A percentile compares a stretch with the other conserved stretches of the same genome.
phyloP scores from a whole-genome alignment of 164 flowering plant species.

The Liriodendron chinense region DNA sequence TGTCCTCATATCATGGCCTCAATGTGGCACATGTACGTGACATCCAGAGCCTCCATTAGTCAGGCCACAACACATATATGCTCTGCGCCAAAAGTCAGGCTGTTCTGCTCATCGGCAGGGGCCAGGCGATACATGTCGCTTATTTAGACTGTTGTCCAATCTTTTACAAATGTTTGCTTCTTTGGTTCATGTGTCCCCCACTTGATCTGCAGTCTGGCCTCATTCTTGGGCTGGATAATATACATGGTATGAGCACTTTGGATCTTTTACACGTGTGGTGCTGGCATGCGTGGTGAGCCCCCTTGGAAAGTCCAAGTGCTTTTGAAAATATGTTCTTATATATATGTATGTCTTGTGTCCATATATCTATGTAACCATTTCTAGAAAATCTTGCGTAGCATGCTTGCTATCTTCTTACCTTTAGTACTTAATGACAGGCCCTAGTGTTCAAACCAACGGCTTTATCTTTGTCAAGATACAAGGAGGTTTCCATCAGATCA shows the following conservation, averaged over 20 bases:
- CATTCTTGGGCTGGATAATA: not conserved
- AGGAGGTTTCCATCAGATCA: conserved; percentile 96
- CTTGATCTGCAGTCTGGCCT: not conserved
- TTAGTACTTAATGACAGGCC: conserved; percentile 45
- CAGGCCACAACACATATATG: not conserved
- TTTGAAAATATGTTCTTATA: too few species aligned
- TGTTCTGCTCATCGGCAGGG: not conserved
- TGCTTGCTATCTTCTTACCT: conserved; percentile 4
- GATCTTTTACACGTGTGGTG: not conserved
- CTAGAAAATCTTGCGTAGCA: not conserved
- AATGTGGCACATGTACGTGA: not conserved
- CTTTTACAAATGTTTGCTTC: not conserved
- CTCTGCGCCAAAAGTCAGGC: not conserved
- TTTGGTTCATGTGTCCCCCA: not conserved
- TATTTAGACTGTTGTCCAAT: not conserved
- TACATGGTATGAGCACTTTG: not conserved
- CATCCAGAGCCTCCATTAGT: not conserved
- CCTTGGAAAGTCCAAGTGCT: too few species aligned
- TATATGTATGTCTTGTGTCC: too few species aligned
- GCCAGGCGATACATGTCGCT: not conserved
- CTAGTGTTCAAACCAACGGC: conserved; percentile 53
- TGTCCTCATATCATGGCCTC: not conserved
- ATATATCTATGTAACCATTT: not conserved
- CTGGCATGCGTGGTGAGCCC: too few species aligned
- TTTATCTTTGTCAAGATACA: conserved; percentile 78